These are phyloP conservation scores for Tolypocladium ophioglossoides DNA, from an alignment of 2,329 filamentous ascomycete species.

Conservation along the genomic window DNA sequence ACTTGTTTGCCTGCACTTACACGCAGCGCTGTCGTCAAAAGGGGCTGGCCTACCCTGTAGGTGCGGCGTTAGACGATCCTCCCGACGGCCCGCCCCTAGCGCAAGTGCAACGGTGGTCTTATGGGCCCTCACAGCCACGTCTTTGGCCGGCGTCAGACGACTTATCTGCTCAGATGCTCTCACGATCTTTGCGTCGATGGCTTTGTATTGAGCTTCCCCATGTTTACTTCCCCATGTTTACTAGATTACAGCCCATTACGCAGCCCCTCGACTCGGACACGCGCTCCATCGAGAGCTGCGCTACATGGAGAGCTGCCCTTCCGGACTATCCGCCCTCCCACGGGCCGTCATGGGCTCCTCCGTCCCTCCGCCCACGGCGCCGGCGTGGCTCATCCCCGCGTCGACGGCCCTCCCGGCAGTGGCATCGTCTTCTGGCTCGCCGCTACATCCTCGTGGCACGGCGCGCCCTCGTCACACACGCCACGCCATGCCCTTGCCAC, in stretches of 20 bases:
- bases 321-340: neutral
- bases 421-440: slow-evolving; percentile 30
- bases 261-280: no score
- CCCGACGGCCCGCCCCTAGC: neutral
- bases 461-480: slow-evolving; percentile 32
- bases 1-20: neutral
- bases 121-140: neutral
- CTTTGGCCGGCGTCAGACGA: neutral
- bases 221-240: no score
- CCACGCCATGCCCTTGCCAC: slow-evolving; percentile 37
- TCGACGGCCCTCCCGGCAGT: slow-evolving; percentile 22
- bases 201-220: neutral
- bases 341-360: slow-evolving; percentile 23
- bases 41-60: neutral
- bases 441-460: slow-evolving; percentile 36
- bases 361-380: slow-evolving; percentile 22
- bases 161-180: neutral
- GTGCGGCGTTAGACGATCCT: neutral
- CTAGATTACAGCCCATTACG: neutral
- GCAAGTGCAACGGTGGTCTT: neutral
- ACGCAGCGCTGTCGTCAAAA: no score
- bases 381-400: slow-evolving; percentile 26
- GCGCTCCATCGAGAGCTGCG: no score
- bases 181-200: neutral
- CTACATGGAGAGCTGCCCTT: neutral